These are phyloP conservation scores for Penicillium sp. DNA, from an alignment of 2,329 filamentous ascomycete genomes.

Conservation along the genomic window DNA sequence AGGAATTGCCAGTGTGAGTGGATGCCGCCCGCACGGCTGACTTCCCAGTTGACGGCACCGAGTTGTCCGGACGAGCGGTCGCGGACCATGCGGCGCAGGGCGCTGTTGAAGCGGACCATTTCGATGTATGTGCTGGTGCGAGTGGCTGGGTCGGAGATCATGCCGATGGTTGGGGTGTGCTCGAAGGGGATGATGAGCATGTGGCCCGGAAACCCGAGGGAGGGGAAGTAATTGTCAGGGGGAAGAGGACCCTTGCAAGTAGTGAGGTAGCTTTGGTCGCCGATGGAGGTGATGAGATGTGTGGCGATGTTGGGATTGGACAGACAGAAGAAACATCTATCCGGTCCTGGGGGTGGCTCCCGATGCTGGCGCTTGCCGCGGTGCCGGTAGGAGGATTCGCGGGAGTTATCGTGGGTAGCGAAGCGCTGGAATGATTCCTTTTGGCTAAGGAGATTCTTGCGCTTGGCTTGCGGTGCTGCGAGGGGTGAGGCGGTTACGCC, in stretches of 20 bases:
- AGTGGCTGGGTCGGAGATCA: conserved; percentile 63
- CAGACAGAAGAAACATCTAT: conserved; percentile 92
- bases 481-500: conserved; percentile 76
- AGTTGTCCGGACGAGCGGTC: conserved; percentile 55
- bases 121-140: conserved; percentile 67
- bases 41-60: conserved; percentile 89
- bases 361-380: conserved; percentile 47
- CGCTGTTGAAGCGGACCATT: conserved; percentile 77
- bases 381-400: conserved; percentile 43
- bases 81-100: conserved; percentile 76
- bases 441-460: conserved; percentile 47
- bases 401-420: conserved; percentile 42
- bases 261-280: conserved; percentile 82
- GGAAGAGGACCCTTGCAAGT: conserved; percentile 89
- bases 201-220: conserved; percentile 77
- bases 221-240: conserved; percentile 68
- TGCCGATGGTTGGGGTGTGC: conserved; percentile 73
- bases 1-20: conserved; percentile 95
- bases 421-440: conserved; percentile 42
- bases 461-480: conserved; percentile 58
- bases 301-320: conserved; percentile 80
- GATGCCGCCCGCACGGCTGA: conserved; percentile 76
- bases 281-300: conserved; percentile 89
- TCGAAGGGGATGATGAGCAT: conserved; percentile 87
- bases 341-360: conserved; percentile 62